A percentile compares a stretch with the other conserved stretches of the same genome.
Conservation (phyloP, 176 grass and related monocot genomes). For the Coix lacrymajobi region DNA sequence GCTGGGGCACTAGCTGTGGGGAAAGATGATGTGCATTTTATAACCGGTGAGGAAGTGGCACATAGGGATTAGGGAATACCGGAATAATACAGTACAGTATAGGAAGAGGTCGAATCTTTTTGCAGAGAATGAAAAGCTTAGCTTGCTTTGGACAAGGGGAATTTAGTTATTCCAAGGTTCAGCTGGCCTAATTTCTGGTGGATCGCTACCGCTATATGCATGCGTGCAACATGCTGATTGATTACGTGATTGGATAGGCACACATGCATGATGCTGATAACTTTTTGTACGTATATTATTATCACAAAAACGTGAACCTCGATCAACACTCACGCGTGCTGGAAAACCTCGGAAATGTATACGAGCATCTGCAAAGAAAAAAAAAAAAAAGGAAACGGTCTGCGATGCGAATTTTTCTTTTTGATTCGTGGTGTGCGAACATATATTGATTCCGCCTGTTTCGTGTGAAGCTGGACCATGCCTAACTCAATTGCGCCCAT, state of each 20-base stretch:
- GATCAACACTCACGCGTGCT: background rate
- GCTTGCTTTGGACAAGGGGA: background rate
- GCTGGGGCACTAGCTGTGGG: background rate
- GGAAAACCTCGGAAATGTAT: background rate
- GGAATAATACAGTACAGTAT: background rate
- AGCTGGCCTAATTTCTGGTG: slow-evolving; percentile 21
- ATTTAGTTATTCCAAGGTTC: background rate
- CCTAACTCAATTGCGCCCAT: too few relatives aligned
- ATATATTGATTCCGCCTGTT: background rate
- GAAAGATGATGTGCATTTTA: background rate
- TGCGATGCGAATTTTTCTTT: background rate
- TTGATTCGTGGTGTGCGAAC: too few relatives aligned
- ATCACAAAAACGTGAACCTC: background rate
- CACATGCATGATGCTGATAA: background rate
- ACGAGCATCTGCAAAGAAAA: background rate
- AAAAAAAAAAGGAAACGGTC: background rate
- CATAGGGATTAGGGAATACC: too few relatives aligned
- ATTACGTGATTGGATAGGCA: background rate
- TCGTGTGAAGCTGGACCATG: too few relatives aligned
- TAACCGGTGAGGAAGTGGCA: background rate
- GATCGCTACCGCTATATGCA: background rate
- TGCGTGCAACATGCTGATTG: background rate
- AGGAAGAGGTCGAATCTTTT: slow-evolving; percentile 8
- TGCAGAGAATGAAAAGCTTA: too few relatives aligned
- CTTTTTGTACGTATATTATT: background rate